phyloP scores from a whole-genome alignment of 176 grass and related monocot genomes.

The Tuctoria greenei region DNA sequence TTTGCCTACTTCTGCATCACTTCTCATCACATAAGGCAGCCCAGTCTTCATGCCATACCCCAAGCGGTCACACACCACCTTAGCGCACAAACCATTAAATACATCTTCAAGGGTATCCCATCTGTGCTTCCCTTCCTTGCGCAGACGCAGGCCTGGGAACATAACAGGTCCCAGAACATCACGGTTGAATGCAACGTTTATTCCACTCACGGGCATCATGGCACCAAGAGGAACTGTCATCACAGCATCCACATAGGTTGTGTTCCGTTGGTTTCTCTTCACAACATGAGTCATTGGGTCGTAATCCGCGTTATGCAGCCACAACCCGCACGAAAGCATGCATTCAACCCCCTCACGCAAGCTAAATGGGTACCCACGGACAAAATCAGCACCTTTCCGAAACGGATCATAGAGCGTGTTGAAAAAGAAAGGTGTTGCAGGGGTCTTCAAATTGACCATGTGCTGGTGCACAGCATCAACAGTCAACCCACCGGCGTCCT shows the following conservation, averaged over 20 bases:
- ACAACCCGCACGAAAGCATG: conserved; percentile 79
- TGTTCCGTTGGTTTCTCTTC: conserved; percentile 69
- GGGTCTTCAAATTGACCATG: conserved; percentile 70
- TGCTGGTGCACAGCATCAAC: conserved; percentile 79
- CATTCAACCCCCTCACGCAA: conserved; percentile 75
- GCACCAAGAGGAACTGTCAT: conserved; percentile 80
- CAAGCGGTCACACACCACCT: conserved; percentile 73
- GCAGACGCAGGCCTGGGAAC: conserved; percentile 66
- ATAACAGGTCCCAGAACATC: conserved; percentile 69
- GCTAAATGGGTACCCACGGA: conserved; percentile 97
- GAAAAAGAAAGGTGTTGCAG: conserved; percentile 89
- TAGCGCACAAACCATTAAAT: conserved; percentile 82
- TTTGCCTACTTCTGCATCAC: conserved; percentile 53
- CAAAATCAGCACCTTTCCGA: conserved; percentile 80
- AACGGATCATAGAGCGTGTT: conserved; percentile 91
- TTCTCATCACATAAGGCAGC: conserved; percentile 84
- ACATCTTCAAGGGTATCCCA: conserved; percentile 95
- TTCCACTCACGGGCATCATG: conserved; percentile 79
- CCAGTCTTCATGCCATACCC: conserved; percentile 75
- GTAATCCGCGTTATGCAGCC: conserved; percentile 82
- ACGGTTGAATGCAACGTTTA: conserved; percentile 95
- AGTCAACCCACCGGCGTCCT: conserved; percentile 54
- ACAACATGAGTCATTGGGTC: conserved; percentile 94
- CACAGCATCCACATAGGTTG: conserved; percentile 83
- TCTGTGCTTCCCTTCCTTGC: conserved; percentile 67